Base-by-base conservation (phyloP, 176 grass and related monocot species). In the Chrysopogon serrulatus region DNA sequence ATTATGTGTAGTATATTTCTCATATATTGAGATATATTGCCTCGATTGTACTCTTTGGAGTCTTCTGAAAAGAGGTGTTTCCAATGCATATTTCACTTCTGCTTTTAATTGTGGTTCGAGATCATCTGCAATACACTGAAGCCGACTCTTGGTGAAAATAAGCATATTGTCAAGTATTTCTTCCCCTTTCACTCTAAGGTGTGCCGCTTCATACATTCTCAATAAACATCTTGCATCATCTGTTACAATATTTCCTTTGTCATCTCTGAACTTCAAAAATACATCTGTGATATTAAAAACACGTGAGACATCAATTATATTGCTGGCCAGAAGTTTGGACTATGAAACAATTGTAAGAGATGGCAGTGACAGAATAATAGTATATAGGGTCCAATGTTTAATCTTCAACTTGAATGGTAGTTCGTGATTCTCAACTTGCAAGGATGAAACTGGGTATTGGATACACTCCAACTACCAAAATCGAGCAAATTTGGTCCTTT, bases 221-320 rank as follows among this genome's bases (percentile, higher is more conserved):
- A 89, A 9, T 7, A 92, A 32, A 24, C 61, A 77, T 34, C 69
- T 83, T 24, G 63, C 30, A 56, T 90, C 87, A 4, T 28, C 39
- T 13, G 47, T 77, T 66, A 44, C 5, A 40, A 92, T 87, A 34
- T 75, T 80, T 63, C 84, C 87, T 19, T 62, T 10, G 0, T 41
- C 51, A 47, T 92, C 74, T 24, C 33, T 86, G 14, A 86, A 89
- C 69, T 87, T 92, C 16, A 30, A 6, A 63, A 92, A 89, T 34
- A 86, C 68, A 73, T 86, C 90, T 89, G 42, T 11, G 2, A 53
- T 23, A 65, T 0, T 31, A 65, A 32, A 17, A 32, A 65, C n/a
- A 62, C 2, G 11, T 62, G 59, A 17, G 5, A 15, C 14, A 65
- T 18, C 4, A 27, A 33, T 17, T 28, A 17, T 28, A 62, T 6